These are phyloP conservation scores for Mentha longifolia DNA, from an alignment of 257 asterid genomes.

Conservation along the genomic window DNA sequence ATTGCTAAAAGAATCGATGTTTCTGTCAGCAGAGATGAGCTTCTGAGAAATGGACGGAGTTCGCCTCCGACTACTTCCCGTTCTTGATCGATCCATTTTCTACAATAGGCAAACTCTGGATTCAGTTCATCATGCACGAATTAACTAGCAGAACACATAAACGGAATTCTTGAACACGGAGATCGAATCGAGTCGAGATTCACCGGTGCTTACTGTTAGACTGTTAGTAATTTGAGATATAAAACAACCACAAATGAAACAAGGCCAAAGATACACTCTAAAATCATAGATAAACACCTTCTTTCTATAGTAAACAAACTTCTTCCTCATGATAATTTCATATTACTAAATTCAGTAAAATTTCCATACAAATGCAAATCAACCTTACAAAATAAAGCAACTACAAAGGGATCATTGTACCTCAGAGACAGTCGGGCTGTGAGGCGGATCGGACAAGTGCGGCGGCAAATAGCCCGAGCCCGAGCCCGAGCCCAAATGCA, in stretches of 20 bases:
- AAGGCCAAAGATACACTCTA: not conserved
- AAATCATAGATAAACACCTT: not conserved
- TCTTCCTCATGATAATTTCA: constrained; percentile 3
- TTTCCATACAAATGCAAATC: not conserved
- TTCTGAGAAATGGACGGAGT: constrained; percentile 68
- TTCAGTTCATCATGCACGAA: not conserved
- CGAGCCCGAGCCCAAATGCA: constrained; percentile 42
- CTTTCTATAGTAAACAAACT: not conserved
- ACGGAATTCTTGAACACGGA: not conserved
- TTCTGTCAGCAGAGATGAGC: constrained; percentile 48
- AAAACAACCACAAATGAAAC: too few species aligned
- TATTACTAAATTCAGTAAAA: not conserved
- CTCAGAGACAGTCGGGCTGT: constrained; percentile 74
- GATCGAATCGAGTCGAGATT: not conserved
- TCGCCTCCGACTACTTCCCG: constrained; percentile 62
- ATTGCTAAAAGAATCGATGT: constrained; percentile 69
- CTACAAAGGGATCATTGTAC: constrained; percentile 34
- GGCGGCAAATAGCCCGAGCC: constrained; percentile 63
- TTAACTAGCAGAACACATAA: not conserved
- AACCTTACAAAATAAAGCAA: constrained; percentile 6
- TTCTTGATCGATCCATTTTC: constrained; percentile 79
- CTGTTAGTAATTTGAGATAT: not conserved
- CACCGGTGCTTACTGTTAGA: not conserved
- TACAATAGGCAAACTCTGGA: constrained; percentile 31
- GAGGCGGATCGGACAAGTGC: constrained; percentile 83